Conservation (phyloP, 352 stramenopile species). For the Phytophthora kernoviae region DNA sequence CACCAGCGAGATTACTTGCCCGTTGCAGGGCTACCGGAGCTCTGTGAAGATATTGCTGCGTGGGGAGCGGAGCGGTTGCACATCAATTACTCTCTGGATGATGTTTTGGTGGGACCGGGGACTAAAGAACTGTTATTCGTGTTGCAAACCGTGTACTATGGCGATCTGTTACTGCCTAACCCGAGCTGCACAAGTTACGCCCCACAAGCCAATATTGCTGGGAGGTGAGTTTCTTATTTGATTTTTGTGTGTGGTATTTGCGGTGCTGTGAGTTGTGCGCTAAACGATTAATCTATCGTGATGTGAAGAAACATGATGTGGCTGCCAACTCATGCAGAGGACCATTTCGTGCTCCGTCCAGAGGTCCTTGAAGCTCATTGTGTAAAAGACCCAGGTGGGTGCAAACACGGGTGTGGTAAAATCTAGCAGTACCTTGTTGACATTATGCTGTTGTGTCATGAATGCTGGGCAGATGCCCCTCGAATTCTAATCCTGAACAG, state of each 20-base stretch:
- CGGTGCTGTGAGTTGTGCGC: no score
- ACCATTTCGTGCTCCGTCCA: conserved; percentile 81
- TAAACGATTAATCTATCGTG: not conserved
- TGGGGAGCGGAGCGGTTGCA: conserved; percentile 67
- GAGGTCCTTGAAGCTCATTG: conserved; percentile 85
- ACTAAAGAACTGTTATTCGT: conserved; percentile 90
- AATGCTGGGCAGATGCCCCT: conserved; percentile 56
- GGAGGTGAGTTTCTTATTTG: conserved; percentile 43
- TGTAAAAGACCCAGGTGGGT: conserved; percentile 73
- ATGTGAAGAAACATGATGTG: conserved; percentile 85
- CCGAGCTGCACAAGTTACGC: conserved; percentile 88
- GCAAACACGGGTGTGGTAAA: not conserved
- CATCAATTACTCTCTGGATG: conserved; percentile 69
- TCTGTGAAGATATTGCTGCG: conserved; percentile 79
- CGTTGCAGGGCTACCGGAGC: conserved; percentile 70
- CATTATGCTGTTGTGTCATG: not conserved
- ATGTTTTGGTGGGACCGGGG: conserved; percentile 87
- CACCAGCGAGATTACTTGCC: conserved; percentile 86
- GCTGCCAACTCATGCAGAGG: conserved; percentile 77
- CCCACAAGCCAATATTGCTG: conserved; percentile 84
- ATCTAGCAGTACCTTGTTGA: conserved; percentile 2
- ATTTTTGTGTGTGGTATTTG: not conserved
- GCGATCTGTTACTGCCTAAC: conserved; percentile 82
- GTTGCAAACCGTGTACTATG: conserved; percentile 90
- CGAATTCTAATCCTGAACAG: conserved; percentile 89